phyloP scores from a whole-genome alignment of 2,329 filamentous ascomycete species.

The Aspergillus sergii region DNA sequence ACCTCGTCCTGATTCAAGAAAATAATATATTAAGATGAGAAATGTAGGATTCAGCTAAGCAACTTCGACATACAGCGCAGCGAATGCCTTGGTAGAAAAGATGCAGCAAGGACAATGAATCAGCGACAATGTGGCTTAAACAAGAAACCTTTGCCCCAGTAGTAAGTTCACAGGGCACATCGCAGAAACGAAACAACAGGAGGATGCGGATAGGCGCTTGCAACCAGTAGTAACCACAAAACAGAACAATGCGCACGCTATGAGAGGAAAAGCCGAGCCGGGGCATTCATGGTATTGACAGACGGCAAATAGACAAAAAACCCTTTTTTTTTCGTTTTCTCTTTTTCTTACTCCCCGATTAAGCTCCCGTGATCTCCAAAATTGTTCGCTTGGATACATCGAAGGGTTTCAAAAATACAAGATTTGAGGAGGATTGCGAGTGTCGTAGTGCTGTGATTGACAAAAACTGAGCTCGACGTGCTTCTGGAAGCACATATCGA shows the following conservation, averaged over 20 bases:
- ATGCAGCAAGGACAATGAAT: neutral
- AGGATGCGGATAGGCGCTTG: neutral
- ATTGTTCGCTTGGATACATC: neutral
- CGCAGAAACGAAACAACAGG: neutral
- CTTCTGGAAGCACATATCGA: neutral
- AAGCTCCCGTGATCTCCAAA: constrained; percentile 3
- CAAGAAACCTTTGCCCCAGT: neutral
- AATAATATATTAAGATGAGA: neutral
- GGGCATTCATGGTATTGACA: constrained; percentile 4
- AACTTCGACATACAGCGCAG: neutral
- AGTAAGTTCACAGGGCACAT: neutral
- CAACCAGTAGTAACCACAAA: neutral
- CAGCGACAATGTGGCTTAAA: neutral
- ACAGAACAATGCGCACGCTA: neutral
- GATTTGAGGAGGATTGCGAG: neutral
- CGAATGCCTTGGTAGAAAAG: neutral
- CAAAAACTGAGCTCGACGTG: neutral
- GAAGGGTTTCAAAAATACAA: constrained; percentile 7
- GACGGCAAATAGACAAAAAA: neutral
- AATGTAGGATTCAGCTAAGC: neutral
- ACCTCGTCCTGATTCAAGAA: neutral
- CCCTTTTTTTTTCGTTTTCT: neutral
- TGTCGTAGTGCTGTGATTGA: neutral
- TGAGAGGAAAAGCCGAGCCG: neutral
- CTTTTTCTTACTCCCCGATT: neutral